Evolutionary conservation across 2,329 filamentous ascomycete species (phyloP).

Genomic region (Fusarium abutilonis): DNA sequence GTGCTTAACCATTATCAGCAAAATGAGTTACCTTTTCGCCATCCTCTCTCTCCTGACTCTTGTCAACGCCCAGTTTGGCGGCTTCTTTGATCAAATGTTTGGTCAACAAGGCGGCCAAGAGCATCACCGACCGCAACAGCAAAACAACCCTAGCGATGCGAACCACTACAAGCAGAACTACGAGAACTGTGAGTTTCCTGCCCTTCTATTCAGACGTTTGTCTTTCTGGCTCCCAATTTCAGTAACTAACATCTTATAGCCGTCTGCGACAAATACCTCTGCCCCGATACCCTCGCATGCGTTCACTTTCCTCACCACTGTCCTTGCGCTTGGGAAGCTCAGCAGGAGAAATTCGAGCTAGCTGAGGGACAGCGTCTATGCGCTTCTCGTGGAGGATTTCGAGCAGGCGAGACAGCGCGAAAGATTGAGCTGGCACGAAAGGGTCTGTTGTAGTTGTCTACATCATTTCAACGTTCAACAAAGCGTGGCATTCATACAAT

Average conservation of each 20-base stretch:
- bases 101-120: constrained; percentile 60
- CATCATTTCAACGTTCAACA: background rate
- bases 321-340: constrained; percentile 82
- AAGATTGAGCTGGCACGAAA: constrained; percentile 85
- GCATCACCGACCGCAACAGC: constrained; percentile 69
- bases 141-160: constrained; percentile 87
- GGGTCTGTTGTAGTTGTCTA: constrained; percentile 67
- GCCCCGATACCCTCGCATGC: constrained; percentile 91
- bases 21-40: constrained; percentile 52
- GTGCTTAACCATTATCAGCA: constrained; percentile 9
- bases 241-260: constrained; percentile 58
- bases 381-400: constrained; percentile 78
- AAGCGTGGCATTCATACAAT: background rate
- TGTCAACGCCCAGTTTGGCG: constrained; percentile 81
- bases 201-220: background rate
- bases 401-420: constrained; percentile 73
- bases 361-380: constrained; percentile 78
- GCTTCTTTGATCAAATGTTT: constrained; percentile 98
- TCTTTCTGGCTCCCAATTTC: no score
- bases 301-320: constrained; percentile 98
- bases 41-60: constrained; percentile 69
- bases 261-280: constrained; percentile 93
- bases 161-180: constrained; percentile 79
- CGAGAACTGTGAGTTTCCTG: constrained; percentile 64
- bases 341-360: constrained; percentile 81